Percentiles rank a stretch among this genome's conserved stretches.
phyloP scores from a whole-genome alignment of 176 grass and related monocot genomes.

The Zoysia japonica region DNA sequence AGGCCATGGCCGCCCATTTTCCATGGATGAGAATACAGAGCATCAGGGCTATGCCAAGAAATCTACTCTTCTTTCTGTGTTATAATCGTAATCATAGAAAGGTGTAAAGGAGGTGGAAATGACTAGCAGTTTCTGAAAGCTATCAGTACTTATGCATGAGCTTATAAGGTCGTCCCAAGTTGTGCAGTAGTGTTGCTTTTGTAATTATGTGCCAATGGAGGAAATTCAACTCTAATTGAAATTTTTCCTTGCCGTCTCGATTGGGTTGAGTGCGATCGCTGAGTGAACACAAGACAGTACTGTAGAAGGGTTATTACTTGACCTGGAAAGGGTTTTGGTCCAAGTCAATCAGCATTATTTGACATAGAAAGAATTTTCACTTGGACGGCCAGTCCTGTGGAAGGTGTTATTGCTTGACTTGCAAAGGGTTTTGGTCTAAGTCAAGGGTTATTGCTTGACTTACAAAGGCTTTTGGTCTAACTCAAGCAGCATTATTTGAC shows the following conservation, averaged over 20 bases:
- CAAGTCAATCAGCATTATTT: not conserved
- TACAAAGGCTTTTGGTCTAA: too few species aligned
- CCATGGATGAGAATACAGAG: conserved; percentile 21
- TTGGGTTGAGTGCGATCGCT: too few species aligned
- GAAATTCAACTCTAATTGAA: too few species aligned
- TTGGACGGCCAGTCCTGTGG: too few species aligned
- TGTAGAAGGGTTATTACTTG: not conserved
- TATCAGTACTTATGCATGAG: not conserved
- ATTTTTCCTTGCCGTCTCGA: too few species aligned
- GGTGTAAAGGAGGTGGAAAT: not conserved
- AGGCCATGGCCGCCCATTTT: not conserved
- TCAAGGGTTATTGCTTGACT: too few species aligned
- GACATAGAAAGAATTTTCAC: too few species aligned
- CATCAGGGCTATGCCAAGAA: conserved; percentile 26
- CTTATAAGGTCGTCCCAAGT: not conserved
- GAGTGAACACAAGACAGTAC: too few species aligned
- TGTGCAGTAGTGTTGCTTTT: not conserved
- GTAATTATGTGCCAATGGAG: too few species aligned
- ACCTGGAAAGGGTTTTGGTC: not conserved
- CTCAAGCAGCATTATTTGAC: too few species aligned
- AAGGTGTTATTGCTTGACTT: not conserved
- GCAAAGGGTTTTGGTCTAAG: too few species aligned
- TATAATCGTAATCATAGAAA: not conserved
- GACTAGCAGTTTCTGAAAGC: not conserved
- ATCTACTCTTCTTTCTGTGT: not conserved